phyloP scores from a whole-genome alignment of 2,329 filamentous ascomycete genomes.

The Fusarium foetens region DNA sequence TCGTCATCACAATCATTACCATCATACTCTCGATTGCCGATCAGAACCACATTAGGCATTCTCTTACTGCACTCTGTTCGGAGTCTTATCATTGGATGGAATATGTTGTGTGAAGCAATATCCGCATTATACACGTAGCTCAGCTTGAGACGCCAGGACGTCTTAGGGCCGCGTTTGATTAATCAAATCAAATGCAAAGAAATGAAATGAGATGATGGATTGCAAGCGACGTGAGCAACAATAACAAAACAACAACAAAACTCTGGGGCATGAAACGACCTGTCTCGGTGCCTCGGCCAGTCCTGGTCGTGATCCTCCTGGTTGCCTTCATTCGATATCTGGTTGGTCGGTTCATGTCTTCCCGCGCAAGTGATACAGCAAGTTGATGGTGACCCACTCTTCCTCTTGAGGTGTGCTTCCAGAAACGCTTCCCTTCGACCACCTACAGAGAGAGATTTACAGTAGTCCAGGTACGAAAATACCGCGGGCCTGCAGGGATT shows the following conservation, averaged over 20 bases:
- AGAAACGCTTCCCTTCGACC: constrained; percentile 36
- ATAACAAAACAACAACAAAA: constrained; percentile 28
- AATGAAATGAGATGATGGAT: constrained; percentile 6
- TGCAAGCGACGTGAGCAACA: constrained; percentile 14
- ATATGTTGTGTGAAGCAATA: constrained; percentile 13
- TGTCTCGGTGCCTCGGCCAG: constrained; percentile 21
- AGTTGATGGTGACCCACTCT: constrained; percentile 26
- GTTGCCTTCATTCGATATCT: constrained; percentile 12
- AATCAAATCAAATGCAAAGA: constrained; percentile 15
- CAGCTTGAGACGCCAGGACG: constrained; percentile 10
- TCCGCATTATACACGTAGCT: constrained; percentile 15
- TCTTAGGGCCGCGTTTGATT: constrained; percentile 15
- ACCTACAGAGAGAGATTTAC: constrained; percentile 19
- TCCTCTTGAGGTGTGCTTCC: constrained; percentile 42
- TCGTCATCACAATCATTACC: constrained; percentile 28
- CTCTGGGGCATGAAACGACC: constrained; percentile 17
- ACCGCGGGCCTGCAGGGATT: constrained; percentile 37
- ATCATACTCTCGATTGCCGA: constrained; percentile 15
- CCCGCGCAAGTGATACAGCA: constrained; percentile 26
- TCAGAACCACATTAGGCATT: constrained; percentile 20
- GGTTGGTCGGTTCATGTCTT: constrained; percentile 33
- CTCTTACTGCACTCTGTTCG: constrained; percentile 10
- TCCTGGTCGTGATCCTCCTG: constrained; percentile 14
- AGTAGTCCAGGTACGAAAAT: constrained; percentile 34
- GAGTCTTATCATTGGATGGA: not conserved